A percentile compares a stretch with the other conserved stretches of the same genome.
Evolutionary conservation across 2,329 filamentous ascomycete genomes (phyloP).

Genomic region (Fusarium graminum): DNA sequence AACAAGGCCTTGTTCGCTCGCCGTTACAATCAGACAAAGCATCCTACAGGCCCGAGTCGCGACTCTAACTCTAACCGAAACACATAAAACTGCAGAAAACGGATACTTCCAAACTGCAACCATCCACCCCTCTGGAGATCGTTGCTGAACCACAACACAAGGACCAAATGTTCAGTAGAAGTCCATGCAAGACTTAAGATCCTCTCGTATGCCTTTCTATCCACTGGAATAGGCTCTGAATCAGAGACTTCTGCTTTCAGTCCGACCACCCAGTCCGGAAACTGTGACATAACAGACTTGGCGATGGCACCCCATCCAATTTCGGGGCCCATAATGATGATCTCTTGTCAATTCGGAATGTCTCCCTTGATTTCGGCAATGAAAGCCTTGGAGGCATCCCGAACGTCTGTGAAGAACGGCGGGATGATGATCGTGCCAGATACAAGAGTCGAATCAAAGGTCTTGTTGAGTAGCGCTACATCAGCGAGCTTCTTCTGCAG

Average conservation of each 20-base stretch:
- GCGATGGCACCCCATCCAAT: slow-evolving; percentile 32
- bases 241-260: background rate
- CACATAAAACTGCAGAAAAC: no score
- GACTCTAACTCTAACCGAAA: no score
- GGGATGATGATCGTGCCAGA: background rate
- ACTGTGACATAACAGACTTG: background rate
- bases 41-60: no score
- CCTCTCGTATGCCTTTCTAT: background rate
- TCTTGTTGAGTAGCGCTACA: background rate
- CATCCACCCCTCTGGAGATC: background rate
- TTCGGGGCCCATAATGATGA: slow-evolving; percentile 2
- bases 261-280: background rate
- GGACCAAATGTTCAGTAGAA: background rate
- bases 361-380: background rate
- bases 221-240: background rate
- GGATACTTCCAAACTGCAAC: no score
- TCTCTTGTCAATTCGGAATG: slow-evolving; percentile 2
- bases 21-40: no score
- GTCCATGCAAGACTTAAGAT: slow-evolving; percentile 3
- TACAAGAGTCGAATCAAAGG: slow-evolving; percentile 1
- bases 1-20: no score
- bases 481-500: slow-evolving; percentile 4
- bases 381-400: slow-evolving; percentile 1
- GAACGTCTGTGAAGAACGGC: background rate
- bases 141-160: slow-evolving; percentile 3